These are phyloP conservation scores for Entomortierella beljakovae DNA, from an alignment of 192 early-diverging fungal genomes.

Conservation along the genomic window DNA sequence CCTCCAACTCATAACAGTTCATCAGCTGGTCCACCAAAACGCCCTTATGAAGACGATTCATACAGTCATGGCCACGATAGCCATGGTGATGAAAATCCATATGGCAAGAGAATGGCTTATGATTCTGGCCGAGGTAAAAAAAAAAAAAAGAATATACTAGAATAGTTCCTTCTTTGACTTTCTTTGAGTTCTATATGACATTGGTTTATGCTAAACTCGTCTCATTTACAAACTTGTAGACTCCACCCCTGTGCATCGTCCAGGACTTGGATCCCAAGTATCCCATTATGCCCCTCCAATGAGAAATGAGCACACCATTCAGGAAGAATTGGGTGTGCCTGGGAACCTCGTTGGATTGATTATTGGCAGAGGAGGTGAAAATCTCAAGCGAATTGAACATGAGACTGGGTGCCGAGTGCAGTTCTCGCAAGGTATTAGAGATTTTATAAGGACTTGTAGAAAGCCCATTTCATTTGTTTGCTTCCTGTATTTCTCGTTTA, in stretches of 20 bases:
- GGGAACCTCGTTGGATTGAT: constrained; percentile 80
- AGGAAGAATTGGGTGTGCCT: constrained; percentile 70
- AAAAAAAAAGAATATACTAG: background rate
- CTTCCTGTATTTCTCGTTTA: background rate
- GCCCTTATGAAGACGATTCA: constrained; percentile 34
- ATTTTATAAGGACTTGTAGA: background rate
- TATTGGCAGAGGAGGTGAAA: constrained; percentile 85
- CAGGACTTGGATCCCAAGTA: constrained; percentile 35
- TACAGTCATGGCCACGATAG: constrained; percentile 33
- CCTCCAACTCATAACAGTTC: constrained; percentile 34
- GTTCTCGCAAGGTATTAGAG: constrained; percentile 73
- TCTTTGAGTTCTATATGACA: background rate
- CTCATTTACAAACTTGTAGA: constrained; percentile 37
- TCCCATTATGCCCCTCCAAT: constrained; percentile 50
- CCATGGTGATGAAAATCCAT: constrained; percentile 33
- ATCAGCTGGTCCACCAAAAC: constrained; percentile 27
- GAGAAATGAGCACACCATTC: constrained; percentile 41
- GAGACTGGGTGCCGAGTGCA: constrained; percentile 79
- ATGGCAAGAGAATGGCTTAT: constrained; percentile 59
- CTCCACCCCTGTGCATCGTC: constrained; percentile 42
- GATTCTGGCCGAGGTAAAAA: constrained; percentile 45
- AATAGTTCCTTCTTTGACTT: constrained; percentile 2
- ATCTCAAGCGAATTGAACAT: constrained; percentile 81
- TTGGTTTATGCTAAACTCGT: too few relatives aligned
- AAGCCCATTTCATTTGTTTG: background rate